Percentiles rank a stretch among this genome's conserved stretches.
Conservation (phyloP, 768 basidiomycete species). For the Auricularia auricula-judae region DNA sequence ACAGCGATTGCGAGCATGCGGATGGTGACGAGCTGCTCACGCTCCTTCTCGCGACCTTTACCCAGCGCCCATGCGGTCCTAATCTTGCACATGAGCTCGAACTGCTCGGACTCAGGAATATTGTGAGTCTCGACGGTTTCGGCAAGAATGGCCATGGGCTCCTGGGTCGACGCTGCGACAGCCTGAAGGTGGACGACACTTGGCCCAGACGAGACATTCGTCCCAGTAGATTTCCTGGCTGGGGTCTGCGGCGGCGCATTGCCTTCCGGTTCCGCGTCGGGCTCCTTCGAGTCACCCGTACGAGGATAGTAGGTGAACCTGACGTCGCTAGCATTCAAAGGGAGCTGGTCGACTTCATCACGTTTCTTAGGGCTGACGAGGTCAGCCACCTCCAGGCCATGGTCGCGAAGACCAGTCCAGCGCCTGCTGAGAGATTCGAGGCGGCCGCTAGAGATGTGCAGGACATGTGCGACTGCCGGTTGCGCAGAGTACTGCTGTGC, state of each 20-base stretch:
- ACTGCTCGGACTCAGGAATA: slow-evolving; percentile 74
- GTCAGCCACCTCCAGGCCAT: slow-evolving; percentile 65
- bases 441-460: slow-evolving; percentile 72
- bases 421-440: slow-evolving; percentile 75
- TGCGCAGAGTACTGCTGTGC: slow-evolving; percentile 91
- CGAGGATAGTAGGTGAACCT: slow-evolving; percentile 67
- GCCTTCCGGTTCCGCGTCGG: slow-evolving; percentile 28
- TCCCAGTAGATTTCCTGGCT: not conserved
- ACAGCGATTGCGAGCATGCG: slow-evolving; percentile 84
- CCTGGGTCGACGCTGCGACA: slow-evolving; percentile 45
- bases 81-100: slow-evolving; percentile 80
- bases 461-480: slow-evolving; percentile 69
- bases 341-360: slow-evolving; percentile 48
- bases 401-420: slow-evolving; percentile 75
- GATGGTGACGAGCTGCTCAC: slow-evolving; percentile 70
- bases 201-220: slow-evolving; percentile 27
- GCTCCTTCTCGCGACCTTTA: slow-evolving; percentile 43
- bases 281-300: slow-evolving; percentile 30
- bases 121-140: slow-evolving; percentile 56
- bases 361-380: slow-evolving; percentile 47
- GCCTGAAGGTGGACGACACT: slow-evolving; percentile 53
- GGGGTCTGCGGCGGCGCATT: slow-evolving; percentile 36
- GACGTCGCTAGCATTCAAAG: slow-evolving; percentile 65
- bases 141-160: slow-evolving; percentile 66
- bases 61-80: slow-evolving; percentile 64